Percentiles rank a stretch among this genome's conserved stretches.
Conservation (phyloP, 805 yeast species). For the Suhomyces xylopsoci region DNA sequence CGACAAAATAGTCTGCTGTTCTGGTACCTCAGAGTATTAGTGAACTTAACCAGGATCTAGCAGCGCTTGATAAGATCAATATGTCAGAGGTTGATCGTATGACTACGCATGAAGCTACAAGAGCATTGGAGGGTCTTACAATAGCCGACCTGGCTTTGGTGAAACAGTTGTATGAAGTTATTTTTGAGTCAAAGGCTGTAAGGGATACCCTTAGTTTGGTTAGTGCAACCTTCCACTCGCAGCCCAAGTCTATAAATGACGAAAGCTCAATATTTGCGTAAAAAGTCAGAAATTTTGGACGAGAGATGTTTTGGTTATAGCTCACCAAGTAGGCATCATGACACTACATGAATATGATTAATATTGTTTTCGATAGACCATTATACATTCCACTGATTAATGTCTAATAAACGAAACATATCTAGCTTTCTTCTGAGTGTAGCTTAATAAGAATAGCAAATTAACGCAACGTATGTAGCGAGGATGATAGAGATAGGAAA, state of each 20-base stretch:
- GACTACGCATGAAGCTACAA: constrained; percentile 8
- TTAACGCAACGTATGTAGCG: no score
- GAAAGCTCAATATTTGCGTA: constrained; percentile 30
- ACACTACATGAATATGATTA: constrained; percentile 2
- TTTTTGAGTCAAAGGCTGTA: constrained; percentile 67
- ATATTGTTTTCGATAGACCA: no score
- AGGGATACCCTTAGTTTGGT: constrained; percentile 62
- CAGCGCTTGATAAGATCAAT: constrained; percentile 23
- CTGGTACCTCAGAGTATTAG: constrained; percentile 18
- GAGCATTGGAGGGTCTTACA: constrained; percentile 33
- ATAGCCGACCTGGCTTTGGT: constrained; percentile 39
- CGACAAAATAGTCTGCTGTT: no score
- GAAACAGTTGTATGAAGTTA: constrained; percentile 57
- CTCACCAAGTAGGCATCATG: constrained; percentile 25
- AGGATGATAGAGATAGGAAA: no score
- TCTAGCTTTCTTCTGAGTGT: no score
- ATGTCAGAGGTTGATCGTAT: constrained; percentile 16
- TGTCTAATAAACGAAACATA: background rate
- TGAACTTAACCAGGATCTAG: constrained; percentile 24
- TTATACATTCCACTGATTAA: no score
- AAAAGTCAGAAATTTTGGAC: constrained; percentile 34
- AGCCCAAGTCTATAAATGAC: constrained; percentile 34
- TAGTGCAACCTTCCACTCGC: constrained; percentile 43
- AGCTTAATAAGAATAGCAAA: no score
- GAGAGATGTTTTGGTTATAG: constrained; percentile 44